phyloP scores from a whole-genome alignment of 2,329 filamentous ascomycete species.

The Microascus cirrosus region DNA sequence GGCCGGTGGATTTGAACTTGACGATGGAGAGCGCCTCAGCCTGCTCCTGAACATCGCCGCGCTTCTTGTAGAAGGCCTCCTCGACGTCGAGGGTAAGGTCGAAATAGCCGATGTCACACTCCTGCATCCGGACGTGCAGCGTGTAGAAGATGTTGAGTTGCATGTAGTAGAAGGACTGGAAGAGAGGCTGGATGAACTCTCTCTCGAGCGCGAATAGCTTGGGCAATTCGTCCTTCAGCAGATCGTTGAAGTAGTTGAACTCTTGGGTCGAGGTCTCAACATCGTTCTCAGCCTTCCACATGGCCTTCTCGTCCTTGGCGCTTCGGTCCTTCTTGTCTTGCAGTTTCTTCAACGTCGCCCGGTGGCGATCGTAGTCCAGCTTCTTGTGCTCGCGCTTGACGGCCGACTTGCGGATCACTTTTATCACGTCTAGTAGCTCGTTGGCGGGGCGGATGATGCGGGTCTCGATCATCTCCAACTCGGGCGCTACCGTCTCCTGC shows the following conservation, averaged over 20 bases:
- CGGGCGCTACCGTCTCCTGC: slow-evolving; percentile 76
- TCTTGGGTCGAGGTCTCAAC: slow-evolving; percentile 88
- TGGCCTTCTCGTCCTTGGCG: slow-evolving; percentile 91
- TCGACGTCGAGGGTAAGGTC: slow-evolving; percentile 84
- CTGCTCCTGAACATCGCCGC: slow-evolving; percentile 74
- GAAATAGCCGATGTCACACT: slow-evolving; percentile 95
- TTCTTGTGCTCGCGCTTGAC: slow-evolving; percentile 95
- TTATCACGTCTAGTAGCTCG: slow-evolving; percentile 89
- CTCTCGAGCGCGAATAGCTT: slow-evolving; percentile 82
- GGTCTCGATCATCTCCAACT: slow-evolving; percentile 94
- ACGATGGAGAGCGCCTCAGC: slow-evolving; percentile 78
- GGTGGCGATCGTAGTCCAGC: slow-evolving; percentile 87
- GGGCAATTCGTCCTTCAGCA: slow-evolving; percentile 91
- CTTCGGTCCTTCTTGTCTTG: slow-evolving; percentile 97
- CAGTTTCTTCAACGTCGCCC: slow-evolving; percentile 75
- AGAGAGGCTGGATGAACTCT: slow-evolving; percentile 92
- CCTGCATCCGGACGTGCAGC: slow-evolving; percentile 95
- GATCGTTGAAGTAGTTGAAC: slow-evolving; percentile 95
- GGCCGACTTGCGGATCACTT: slow-evolving; percentile 81
- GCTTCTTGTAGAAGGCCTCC: slow-evolving; percentile 80
- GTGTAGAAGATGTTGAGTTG: slow-evolving; percentile 99
- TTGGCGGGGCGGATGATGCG: slow-evolving; percentile 86
- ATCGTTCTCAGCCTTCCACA: slow-evolving; percentile 91
- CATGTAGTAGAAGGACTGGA: slow-evolving; percentile 99
- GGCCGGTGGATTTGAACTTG: slow-evolving; percentile 83